These are phyloP conservation scores for Petunia secreta DNA, from an alignment of 257 asterid species.

Conservation along the genomic window DNA sequence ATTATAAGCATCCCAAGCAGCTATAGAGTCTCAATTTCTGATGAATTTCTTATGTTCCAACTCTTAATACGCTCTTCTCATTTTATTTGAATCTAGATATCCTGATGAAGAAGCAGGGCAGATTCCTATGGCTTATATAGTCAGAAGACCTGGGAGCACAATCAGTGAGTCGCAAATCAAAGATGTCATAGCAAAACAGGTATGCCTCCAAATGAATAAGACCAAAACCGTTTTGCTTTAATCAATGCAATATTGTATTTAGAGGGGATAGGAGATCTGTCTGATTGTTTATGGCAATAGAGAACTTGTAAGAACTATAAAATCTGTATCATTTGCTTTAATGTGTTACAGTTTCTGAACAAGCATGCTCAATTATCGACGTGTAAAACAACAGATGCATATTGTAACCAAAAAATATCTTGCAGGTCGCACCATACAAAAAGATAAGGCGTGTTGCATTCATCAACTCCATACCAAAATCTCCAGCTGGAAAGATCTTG, in stretches of 20 bases:
- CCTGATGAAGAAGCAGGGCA: conserved; percentile 96
- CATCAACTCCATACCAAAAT: conserved; percentile 69
- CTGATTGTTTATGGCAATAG: neutral
- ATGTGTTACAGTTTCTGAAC: neutral
- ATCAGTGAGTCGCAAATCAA: conserved; percentile 69
- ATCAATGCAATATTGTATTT: neutral
- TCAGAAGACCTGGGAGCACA: conserved; percentile 71
- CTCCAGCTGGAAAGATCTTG: conserved; percentile 83
- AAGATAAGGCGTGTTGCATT: conserved; percentile 75
- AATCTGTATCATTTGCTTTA: neutral
- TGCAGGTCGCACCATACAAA: conserved; percentile 86
- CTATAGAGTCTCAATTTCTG: neutral
- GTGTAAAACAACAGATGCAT: neutral
- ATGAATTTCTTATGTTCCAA: neutral
- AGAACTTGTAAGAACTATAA: neutral
- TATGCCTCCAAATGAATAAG: conserved; percentile 22
- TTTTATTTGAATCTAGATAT: conserved; percentile 50
- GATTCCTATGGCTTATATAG: conserved; percentile 94
- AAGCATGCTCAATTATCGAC: neutral
- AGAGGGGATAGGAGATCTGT: neutral
- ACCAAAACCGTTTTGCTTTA: conserved; percentile 2
- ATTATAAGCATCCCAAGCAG: neutral
- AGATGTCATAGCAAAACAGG: conserved; percentile 76
- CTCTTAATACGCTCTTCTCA: neutral
- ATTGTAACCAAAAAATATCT: neutral